Conservation (phyloP, 352 stramenopile genomes). For the Blastocystis sp. region DNA sequence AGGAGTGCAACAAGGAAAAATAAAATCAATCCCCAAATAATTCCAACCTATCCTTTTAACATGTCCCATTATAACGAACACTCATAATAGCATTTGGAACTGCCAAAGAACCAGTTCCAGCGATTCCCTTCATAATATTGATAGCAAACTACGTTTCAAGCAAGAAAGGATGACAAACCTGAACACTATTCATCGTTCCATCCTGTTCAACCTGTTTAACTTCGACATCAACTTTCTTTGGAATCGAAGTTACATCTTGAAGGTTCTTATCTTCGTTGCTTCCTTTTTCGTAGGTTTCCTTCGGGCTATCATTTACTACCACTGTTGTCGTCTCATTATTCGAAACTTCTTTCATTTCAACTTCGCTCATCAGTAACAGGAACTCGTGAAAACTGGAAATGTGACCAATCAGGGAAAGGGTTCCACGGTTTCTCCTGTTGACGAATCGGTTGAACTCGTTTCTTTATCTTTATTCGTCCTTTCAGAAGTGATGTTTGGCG, state of each 20-base stretch:
- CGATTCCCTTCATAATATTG: conserved; percentile 63
- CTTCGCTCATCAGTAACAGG: not conserved
- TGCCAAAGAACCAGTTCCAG: conserved; percentile 14
- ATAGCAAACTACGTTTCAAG: conserved; percentile 36
- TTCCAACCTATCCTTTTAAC: not conserved
- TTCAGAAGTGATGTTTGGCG: not conserved
- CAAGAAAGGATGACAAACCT: not conserved
- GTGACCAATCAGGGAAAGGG: not conserved
- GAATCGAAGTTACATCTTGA: not conserved
- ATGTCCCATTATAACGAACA: not conserved
- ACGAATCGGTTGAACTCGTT: not conserved
- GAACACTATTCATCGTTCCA: not conserved
- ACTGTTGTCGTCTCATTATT: not conserved
- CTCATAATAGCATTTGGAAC: conserved; percentile 14
- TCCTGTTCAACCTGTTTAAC: not conserved
- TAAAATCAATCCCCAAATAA: not conserved
- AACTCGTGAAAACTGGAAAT: not conserved
- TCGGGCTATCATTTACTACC: not conserved
- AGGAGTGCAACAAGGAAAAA: conserved; percentile 26
- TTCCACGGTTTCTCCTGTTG: not conserved
- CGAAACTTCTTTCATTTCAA: conserved; percentile 29
- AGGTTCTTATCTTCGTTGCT: conserved; percentile 10
- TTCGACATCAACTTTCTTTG: not conserved
- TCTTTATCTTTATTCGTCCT: not conserved
- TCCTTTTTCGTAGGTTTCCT: not conserved